Conservation (phyloP, 768 basidiomycete species). For the Pseudohyphozyma bogoriensis region DNA sequence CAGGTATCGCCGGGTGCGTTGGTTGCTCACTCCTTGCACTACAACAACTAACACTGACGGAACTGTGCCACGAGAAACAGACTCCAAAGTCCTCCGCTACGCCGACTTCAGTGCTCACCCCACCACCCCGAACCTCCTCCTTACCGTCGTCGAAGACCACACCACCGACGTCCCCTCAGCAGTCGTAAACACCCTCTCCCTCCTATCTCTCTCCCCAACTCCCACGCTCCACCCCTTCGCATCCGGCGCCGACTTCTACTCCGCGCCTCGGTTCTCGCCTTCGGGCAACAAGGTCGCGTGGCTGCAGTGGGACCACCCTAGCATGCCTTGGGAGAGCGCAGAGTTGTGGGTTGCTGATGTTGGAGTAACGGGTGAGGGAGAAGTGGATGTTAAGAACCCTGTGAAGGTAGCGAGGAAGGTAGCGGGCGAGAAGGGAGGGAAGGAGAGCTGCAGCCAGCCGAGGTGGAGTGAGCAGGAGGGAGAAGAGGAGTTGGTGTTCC, state of each 20-base stretch:
- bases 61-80: slow-evolving; percentile 31
- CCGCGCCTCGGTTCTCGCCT: slow-evolving; percentile 51
- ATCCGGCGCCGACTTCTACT: slow-evolving; percentile 63
- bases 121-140: slow-evolving; percentile 46
- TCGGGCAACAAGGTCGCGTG: slow-evolving; percentile 51
- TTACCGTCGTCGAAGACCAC: slow-evolving; percentile 63
- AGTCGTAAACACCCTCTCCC: slow-evolving; percentile 50
- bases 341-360: slow-evolving; percentile 51
- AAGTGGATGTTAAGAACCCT: neutral
- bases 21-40: neutral
- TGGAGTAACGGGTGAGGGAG: slow-evolving; percentile 3
- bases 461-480: slow-evolving; percentile 44
- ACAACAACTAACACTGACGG: no score
- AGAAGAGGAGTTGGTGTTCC: slow-evolving; percentile 52
- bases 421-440: slow-evolving; percentile 48
- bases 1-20: slow-evolving; percentile 55
- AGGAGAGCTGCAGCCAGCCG: slow-evolving; percentile 53
- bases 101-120: slow-evolving; percentile 58
- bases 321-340: slow-evolving; percentile 64
- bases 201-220: slow-evolving; percentile 43
- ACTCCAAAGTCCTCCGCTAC: slow-evolving; percentile 50
- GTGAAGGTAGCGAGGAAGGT: slow-evolving; percentile 39
- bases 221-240: slow-evolving; percentile 46
- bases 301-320: slow-evolving; percentile 60
- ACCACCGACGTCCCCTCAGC: slow-evolving; percentile 47